Evolutionary conservation across 306 rosid genomes (phyloP), one percentile per base, ranked within the genome.

Genomic region (Canavalia ensiformis): DNA sequence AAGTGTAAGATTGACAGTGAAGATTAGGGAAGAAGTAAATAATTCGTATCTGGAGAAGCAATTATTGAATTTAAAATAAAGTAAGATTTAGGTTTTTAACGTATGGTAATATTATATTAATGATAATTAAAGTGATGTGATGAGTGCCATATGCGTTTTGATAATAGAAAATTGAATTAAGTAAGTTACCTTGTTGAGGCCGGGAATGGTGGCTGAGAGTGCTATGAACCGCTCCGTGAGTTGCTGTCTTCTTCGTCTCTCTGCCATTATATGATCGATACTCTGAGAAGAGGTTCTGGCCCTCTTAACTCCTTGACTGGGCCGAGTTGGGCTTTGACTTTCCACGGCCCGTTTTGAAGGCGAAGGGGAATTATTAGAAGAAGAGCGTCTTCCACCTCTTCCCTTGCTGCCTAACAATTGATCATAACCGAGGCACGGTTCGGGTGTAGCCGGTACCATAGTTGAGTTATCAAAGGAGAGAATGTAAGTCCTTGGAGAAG

Each of bases 191-290:
- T 86, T 86, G 84, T 68, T 82, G 44, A 86, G 47, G 5, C 82
- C 84, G 2, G 88, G 88, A 35, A 86, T 82, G 4, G 86, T 74
- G 1, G 88, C 88, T 0, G 88, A 82, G 49, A 82, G 88, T 4
- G 86, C 84, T 0, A 86, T 82, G 78, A 86, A 82, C 72, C 66
- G 74, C 67, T 86, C 82, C 0, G 88, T 78, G 18, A 86, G 73
- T 35, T 86, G 82, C 1, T 82, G 88, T 47, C 88, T 82, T 37
- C 88, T 54, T 33, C 66, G 74, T 42, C 88, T 74, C 84, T 86
- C 86, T 0, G 88, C 88, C 72, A 86, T 59, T 4, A 86, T 82
- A 35, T 86, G 88, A 74, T 82, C 83, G 7, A 11, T 8, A 0
- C 58, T 67, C 51, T 86, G 81, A 9, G 78, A 73, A 67, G 57